These are phyloP conservation scores for Poa annua DNA, from an alignment of 176 grass and related monocot species.

Conservation along the genomic window DNA sequence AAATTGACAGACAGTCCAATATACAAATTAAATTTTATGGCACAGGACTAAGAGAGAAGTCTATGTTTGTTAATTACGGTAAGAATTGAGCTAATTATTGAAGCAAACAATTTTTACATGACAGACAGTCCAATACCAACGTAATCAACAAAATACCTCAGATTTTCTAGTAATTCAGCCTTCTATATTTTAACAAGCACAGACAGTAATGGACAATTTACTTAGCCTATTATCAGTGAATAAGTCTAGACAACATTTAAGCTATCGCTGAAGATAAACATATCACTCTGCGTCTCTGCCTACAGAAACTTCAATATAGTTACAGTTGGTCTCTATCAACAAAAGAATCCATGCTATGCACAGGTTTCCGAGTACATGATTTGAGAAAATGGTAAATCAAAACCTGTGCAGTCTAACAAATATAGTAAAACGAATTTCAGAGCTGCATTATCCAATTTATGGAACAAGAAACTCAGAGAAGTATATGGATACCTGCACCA, in stretches of 20 bases:
- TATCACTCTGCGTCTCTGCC: background rate
- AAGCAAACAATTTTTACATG: background rate
- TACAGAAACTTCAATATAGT: background rate
- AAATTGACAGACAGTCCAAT: background rate
- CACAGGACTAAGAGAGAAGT: background rate
- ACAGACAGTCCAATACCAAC: background rate
- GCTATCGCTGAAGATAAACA: background rate
- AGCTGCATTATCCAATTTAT: background rate
- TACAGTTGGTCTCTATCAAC: background rate
- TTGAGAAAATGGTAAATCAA: background rate
- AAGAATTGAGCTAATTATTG: background rate
- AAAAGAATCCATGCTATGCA: background rate
- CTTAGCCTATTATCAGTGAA: background rate
- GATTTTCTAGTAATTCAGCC: background rate
- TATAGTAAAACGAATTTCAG: background rate
- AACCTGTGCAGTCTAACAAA: background rate
- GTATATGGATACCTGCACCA: background rate
- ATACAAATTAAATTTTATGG: background rate
- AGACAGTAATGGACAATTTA: background rate
- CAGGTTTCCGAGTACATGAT: background rate
- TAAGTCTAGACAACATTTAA: background rate
- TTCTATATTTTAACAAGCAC: background rate
- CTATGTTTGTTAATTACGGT: background rate
- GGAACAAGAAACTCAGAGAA: background rate
- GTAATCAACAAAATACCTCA: background rate